phyloP scores from a whole-genome alignment of 2,329 filamentous ascomycete genomes.

The Colletotrichum euphorbiae region DNA sequence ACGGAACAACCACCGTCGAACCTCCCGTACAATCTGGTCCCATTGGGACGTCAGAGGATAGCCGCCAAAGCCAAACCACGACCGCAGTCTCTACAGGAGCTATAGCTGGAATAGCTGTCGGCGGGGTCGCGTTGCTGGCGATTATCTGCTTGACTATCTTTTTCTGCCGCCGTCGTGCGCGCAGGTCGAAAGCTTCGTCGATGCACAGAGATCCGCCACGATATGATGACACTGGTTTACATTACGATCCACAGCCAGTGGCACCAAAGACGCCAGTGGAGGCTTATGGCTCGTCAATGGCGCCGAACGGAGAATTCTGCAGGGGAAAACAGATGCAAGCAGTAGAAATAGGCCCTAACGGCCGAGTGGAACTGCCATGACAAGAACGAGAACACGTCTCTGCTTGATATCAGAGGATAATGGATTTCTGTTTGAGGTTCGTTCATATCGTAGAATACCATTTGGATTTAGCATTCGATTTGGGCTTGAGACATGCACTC shows the following conservation, averaged over 20 bases:
- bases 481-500: too few relatives aligned
- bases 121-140: constrained; percentile 44
- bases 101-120: constrained; percentile 51
- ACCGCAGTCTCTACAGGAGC: constrained; percentile 45
- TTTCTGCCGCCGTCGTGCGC: constrained; percentile 38
- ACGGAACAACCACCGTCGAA: neutral
- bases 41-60: neutral
- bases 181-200: neutral
- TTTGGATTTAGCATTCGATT: too few relatives aligned
- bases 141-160: constrained; percentile 44
- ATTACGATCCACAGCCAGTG: neutral
- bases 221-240: neutral
- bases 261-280: neutral
- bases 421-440: too few relatives aligned
- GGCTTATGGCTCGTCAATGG: too few relatives aligned
- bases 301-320: too few relatives aligned
- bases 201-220: neutral
- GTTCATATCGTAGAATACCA: too few relatives aligned
- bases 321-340: too few relatives aligned
- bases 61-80: constrained; percentile 27
- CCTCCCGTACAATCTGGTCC: too few relatives aligned
- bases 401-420: too few relatives aligned
- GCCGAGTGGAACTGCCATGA: too few relatives aligned
- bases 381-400: too few relatives aligned
- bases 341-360: too few relatives aligned